Base-by-base conservation (phyloP, 2,329 filamentous ascomycete genomes). In the Fusarium verticillioides region DNA sequence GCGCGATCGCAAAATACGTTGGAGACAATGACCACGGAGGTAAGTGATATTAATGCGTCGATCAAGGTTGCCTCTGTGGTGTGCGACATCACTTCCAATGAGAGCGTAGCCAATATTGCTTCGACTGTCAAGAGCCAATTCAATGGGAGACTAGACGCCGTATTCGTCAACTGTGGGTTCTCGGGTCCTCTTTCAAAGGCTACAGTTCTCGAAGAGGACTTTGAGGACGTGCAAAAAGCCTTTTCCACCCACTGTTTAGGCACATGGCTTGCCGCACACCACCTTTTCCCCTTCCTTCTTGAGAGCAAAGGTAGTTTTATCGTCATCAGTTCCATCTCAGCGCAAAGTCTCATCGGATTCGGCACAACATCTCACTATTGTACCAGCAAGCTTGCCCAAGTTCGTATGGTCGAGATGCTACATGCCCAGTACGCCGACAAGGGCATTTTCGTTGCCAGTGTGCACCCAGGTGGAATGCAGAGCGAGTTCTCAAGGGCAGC, bases 361-460 rank as follows among this genome's bases (percentile, higher is more conserved):
- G 63, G 65, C 9, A 62, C 65, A 11, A 68, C 65, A 3, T 68
- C 65, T 1, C 65, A 68, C 3, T 68, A 68, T 9, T 68, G 65
- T 3, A 21, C 54, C 5, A 68, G 65, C 5, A 68, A 68, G 7
- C n/a, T 68, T 10, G 65, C 63, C 1, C 65, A 68, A 34, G 46
- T 47, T 13, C 54, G 65, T 1, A 54, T 68, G 30, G 23, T 68
- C 4, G 65, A 68, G 4, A 54, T 68, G 1, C 1, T 68, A 0
- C 63, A 68, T 16, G 54, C 54, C 0, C 65, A 68, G 18, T 68
- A 68, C 16, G 46, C 54, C 1, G 47, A 49, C 0, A 37, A 49
- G 11, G 63, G 54, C 1, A 5, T 68, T 4, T 68, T 68, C 4
- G 63, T 54, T 4, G 46, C 47, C 1, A 68, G 47, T 30, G 30